Percentiles rank a stretch among this genome's conserved stretches.
Evolutionary conservation across 1,284 basidiomycete species (phyloP).

Genomic region (Flammula alnicola): DNA sequence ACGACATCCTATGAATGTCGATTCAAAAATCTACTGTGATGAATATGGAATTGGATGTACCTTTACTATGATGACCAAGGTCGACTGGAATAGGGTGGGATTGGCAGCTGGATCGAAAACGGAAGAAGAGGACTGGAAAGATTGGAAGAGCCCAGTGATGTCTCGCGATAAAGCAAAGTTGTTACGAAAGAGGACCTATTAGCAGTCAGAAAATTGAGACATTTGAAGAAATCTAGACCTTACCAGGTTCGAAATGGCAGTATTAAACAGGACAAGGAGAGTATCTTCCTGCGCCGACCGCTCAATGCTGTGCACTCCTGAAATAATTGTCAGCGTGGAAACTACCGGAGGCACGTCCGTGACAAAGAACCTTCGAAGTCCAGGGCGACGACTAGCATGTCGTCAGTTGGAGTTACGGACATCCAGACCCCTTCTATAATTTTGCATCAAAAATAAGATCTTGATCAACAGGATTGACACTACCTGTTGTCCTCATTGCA

Average conservation of each 20-base stretch:
- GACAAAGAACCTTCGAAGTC: slow-evolving; percentile 59
- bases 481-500: slow-evolving; percentile 64
- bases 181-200: slow-evolving; percentile 64
- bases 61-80: slow-evolving; percentile 66
- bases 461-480: background rate
- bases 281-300: slow-evolving; percentile 67
- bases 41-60: no score
- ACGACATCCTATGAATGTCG: slow-evolving; percentile 55
- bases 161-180: slow-evolving; percentile 65
- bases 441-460: background rate
- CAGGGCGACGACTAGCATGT: slow-evolving; percentile 58
- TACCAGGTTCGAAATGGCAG: slow-evolving; percentile 67
- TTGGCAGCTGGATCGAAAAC: slow-evolving; percentile 63
- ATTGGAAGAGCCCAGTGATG: slow-evolving; percentile 63
- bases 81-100: slow-evolving; percentile 61
- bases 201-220: background rate
- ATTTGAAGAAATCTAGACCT: slow-evolving; percentile 3
- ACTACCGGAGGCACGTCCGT: background rate
- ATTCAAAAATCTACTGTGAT: no score
- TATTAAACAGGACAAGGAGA: slow-evolving; percentile 65
- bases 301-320: slow-evolving; percentile 68
- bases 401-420: slow-evolving; percentile 64
- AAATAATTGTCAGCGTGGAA: background rate
- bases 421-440: slow-evolving; percentile 65
- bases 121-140: slow-evolving; percentile 65